Evolutionary conservation across 2,329 filamentous ascomycete genomes (phyloP).

Genomic region (Diaporthe velutina): DNA sequence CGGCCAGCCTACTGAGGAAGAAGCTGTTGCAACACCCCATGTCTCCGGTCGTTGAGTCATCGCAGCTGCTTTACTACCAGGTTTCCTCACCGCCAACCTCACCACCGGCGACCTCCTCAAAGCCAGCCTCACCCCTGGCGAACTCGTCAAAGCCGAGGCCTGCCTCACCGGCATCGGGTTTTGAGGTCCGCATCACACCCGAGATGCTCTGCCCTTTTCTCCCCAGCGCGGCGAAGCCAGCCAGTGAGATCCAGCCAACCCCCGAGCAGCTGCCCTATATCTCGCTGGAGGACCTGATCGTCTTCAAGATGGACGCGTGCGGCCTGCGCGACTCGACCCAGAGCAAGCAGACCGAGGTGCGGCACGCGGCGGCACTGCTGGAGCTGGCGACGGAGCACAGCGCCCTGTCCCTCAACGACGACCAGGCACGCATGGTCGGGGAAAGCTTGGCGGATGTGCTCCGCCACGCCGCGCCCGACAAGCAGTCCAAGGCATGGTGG

Average conservation of each 20-base stretch:
- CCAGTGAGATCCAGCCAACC: slow-evolving; percentile 31
- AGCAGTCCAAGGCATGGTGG: slow-evolving; percentile 39
- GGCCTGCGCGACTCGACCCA: slow-evolving; percentile 36
- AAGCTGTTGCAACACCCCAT: slow-evolving; percentile 39
- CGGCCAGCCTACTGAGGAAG: slow-evolving; percentile 38
- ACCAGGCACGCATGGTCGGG: slow-evolving; percentile 34
- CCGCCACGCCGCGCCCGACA: slow-evolving; percentile 34
- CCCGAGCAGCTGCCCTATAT: slow-evolving; percentile 36
- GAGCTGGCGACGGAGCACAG: slow-evolving; percentile 38
- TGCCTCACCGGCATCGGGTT: slow-evolving; percentile 22
- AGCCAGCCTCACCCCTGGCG: slow-evolving; percentile 27
- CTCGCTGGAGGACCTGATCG: slow-evolving; percentile 36
- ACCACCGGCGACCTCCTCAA: slow-evolving; percentile 25
- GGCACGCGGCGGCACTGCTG: slow-evolving; percentile 36
- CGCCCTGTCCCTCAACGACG: slow-evolving; percentile 37
- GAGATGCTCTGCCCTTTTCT: slow-evolving; percentile 40
- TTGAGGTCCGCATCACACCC: slow-evolving; percentile 39
- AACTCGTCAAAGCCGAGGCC: slow-evolving; percentile 11
- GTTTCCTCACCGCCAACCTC: slow-evolving; percentile 24
- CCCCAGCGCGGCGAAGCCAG: slow-evolving; percentile 35
- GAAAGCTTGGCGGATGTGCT: slow-evolving; percentile 37
- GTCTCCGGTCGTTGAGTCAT: slow-evolving; percentile 35
- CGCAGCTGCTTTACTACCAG: slow-evolving; percentile 38
- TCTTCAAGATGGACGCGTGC: slow-evolving; percentile 40
- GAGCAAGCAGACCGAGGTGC: slow-evolving; percentile 38